Evolutionary conservation across 2,329 filamentous ascomycete genomes (phyloP), one percentile per base, ranked within the genome.

Genomic region (Sporothrix humicola): DNA sequence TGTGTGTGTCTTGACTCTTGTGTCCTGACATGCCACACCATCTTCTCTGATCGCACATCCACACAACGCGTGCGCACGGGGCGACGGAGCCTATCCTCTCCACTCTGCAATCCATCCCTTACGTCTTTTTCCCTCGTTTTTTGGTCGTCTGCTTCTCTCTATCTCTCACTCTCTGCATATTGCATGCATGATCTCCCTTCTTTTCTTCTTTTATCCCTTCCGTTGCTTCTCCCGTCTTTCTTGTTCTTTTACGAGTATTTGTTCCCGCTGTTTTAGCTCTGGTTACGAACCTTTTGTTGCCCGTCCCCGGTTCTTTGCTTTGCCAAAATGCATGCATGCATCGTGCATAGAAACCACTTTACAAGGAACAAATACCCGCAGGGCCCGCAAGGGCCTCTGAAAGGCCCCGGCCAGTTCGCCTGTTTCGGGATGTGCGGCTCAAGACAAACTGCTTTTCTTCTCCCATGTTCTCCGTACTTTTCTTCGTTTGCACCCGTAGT

Each of bases 381-480:
- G 7, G 59, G 59, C 37, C 59, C 37, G 59, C 37, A 63, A 13
- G 59, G 59, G 59, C 37, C 59, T 65, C 59, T 46, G 10, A 13
- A 37, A 59, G 56, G 13, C 56, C 56, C 56, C 13, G 56, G 56
- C 56, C 56, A 37, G 26, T 37, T 37, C 13, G 26, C 26, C 56
- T 13, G 59, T 65, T 63, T 63, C 59, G 59, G 59, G 59, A 63
- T 31, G 31, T 63, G 59, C 59, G 59, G 59, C 31, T 63, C 31
- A 44, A 17, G 37, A 63, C 44, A 63, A 63, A 63, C 56, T 58
- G 59, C 20, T 8, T 31, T 26, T 3, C 31, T 5, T 37, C 31
- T 37, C 31, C 31, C 31, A 37, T 37, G 31, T n/a, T n/a, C n/a
- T n/a, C n/a, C n/a, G n/a, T 3, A 37, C 31, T 37, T 37, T 7